Conservation (phyloP, 1,139 yeast genomes). For the Geotrichum carabidarum region DNA sequence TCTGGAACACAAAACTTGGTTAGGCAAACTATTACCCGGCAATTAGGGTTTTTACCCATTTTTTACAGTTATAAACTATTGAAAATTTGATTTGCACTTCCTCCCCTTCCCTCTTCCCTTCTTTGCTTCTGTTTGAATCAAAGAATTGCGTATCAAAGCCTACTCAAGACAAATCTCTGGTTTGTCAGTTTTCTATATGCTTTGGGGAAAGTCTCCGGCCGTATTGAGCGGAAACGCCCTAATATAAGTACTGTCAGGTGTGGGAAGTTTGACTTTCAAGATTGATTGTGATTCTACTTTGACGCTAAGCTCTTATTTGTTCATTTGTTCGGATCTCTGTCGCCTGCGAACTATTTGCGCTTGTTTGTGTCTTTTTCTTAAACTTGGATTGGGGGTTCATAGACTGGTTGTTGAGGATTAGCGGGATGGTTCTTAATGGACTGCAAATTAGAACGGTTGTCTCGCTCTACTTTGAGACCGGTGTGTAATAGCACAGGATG, state of each 20-base stretch:
- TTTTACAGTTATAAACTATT: too few species aligned
- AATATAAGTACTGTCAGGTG: slow-evolving; percentile 14
- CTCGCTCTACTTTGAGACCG: slow-evolving; percentile 10
- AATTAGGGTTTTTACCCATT: slow-evolving; percentile 5
- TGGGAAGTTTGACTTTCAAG: neutral
- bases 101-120: neutral
- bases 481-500: slow-evolving; percentile 8
- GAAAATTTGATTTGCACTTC: neutral
- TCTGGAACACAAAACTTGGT: too few species aligned
- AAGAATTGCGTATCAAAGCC: slow-evolving; percentile 21
- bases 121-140: slow-evolving; percentile 12
- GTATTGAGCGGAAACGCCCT: slow-evolving; percentile 18
- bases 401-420: neutral
- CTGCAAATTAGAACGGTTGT: neutral
- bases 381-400: slow-evolving; percentile 1
- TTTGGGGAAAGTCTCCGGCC: slow-evolving; percentile 23
- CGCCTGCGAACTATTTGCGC: neutral
- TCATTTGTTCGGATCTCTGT: neutral
- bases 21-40: slow-evolving; percentile 9
- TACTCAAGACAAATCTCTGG: slow-evolving; percentile 15
- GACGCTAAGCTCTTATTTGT: slow-evolving; percentile 1
- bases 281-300: neutral
- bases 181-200: slow-evolving; percentile 7
- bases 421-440: slow-evolving; percentile 7
- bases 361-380: neutral